Base-by-base conservation (phyloP, 2,329 filamentous ascomycete species). In the Trichothecium roseum region DNA sequence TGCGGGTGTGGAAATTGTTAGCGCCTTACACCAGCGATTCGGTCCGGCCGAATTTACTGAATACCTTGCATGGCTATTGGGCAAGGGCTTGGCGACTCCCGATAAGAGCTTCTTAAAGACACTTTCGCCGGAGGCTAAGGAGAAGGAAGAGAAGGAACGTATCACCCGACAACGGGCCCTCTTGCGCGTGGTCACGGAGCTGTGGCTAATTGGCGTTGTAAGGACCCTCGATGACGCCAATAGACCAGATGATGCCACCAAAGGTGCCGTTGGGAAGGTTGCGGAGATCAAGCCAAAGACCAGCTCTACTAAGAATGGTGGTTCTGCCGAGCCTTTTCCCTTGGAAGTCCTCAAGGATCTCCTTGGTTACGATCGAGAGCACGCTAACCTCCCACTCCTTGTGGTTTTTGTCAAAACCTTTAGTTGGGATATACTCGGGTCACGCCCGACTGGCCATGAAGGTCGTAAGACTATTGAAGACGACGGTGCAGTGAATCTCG, bases 331-430 rank as follows among this genome's bases (percentile, higher is more conserved):
- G 44, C 91, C 91, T 1, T 96, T 98, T 46, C 93, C 93, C 4
- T 68, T 98, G 15, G 91, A 98, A 56, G 89, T 96, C n/a, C 66
- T 98, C 28, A 98, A 98, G 62, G 93, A 98, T 54, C 73, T 98
- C 44, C 72, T 98, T 13, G 87, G 88, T 7, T 81, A 96, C 53
- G 91, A 98, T 55, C 78, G 87, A 37, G 89, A 98, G 47, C 91
- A 96, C 52, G 68, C 77, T 37, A 98, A 96, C 52, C 63, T 98
- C 30, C 87, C 91, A 1, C 66, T 98, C 31, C 81, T 95, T 5
- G 91, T 96, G 35, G 73, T 94, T 12, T 98, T 98, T 52, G 88
- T 94, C 45, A 98, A 95, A 62, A 81, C 84, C 14, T 98, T 96
- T 50, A 81, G 83, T 43, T 98, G 89, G 88, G 93, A 98, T 60